phyloP scores from a whole-genome alignment of 805 yeast genomes.

The Yarrowia sp. region DNA sequence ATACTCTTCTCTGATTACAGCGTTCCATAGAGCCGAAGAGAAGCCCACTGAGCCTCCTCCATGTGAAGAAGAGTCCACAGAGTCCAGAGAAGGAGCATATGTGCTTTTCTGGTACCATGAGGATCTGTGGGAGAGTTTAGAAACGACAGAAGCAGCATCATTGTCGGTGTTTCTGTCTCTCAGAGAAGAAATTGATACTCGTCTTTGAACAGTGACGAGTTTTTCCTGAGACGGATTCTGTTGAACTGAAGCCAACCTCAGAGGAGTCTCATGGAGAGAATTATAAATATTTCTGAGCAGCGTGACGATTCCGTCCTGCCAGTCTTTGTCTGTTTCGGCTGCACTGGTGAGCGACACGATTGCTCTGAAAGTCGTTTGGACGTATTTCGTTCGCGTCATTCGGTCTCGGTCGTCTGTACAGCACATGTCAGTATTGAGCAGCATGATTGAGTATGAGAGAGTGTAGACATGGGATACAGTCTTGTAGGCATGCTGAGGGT shows the following conservation, averaged over 20 bases:
- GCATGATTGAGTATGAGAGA: constrained; percentile 64
- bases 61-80: neutral
- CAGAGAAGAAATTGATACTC: neutral
- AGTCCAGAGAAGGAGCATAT: constrained; percentile 2
- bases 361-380: constrained; percentile 33
- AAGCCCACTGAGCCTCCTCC: constrained; percentile 32
- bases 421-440: constrained; percentile 76
- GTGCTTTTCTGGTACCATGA: constrained; percentile 12
- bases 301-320: constrained; percentile 30
- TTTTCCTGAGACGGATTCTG: neutral
- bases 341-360: constrained; percentile 23
- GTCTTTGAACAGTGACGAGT: neutral
- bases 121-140: constrained; percentile 6
- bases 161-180: constrained; percentile 6
- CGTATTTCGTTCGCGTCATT: constrained; percentile 41
- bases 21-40: constrained; percentile 33
- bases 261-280: constrained; percentile 33
- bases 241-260: constrained; percentile 29
- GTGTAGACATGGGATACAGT: constrained; percentile 62
- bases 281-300: constrained; percentile 32
- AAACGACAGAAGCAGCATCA: constrained; percentile 9
- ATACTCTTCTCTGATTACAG: constrained; percentile 34
- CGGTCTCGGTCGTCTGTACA: constrained; percentile 44
- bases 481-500: constrained; percentile 50
- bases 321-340: constrained; percentile 28